These are phyloP conservation scores for Cyberlindnera americana DNA, from an alignment of 805 yeast species.

Conservation along the genomic window DNA sequence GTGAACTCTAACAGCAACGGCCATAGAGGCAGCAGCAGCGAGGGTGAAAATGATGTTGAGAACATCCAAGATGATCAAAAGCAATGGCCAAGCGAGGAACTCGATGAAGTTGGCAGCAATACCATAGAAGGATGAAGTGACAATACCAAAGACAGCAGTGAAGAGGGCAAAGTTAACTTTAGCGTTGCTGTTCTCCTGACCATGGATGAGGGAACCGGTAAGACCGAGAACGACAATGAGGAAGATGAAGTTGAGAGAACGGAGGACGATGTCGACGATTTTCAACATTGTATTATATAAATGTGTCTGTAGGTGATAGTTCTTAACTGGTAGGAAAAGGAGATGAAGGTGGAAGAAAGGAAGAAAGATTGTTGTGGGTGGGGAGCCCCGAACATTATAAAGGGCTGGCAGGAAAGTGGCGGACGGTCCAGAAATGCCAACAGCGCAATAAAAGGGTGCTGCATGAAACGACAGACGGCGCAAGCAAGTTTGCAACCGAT, in stretches of 20 bases:
- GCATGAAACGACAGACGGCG: slow-evolving; percentile 12
- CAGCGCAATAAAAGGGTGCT: slow-evolving; percentile 2
- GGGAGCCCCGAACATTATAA: slow-evolving; percentile 9
- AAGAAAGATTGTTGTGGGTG: slow-evolving; percentile 1
- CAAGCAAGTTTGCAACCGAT: slow-evolving; percentile 13
- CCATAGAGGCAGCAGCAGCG: slow-evolving; percentile 92
- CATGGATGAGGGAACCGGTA: slow-evolving; percentile 81
- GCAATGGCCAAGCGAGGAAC: slow-evolving; percentile 82
- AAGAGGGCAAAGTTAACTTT: slow-evolving; percentile 89
- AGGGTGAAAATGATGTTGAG: slow-evolving; percentile 88
- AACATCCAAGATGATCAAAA: slow-evolving; percentile 74
- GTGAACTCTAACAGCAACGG: slow-evolving; percentile 84
- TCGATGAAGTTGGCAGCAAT: slow-evolving; percentile 70
- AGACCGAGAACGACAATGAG: slow-evolving; percentile 80
- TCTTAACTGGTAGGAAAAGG: too few relatives aligned
- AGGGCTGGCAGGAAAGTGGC: slow-evolving; percentile 3
- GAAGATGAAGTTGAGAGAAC: slow-evolving; percentile 71
- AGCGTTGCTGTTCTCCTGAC: slow-evolving; percentile 51
- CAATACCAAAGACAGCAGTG: slow-evolving; percentile 80
- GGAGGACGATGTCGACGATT: slow-evolving; percentile 72
- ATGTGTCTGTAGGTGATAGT: too few relatives aligned
- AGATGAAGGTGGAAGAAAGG: background rate
- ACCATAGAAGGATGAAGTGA: slow-evolving; percentile 80
- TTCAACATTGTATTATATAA: slow-evolving; percentile 28
- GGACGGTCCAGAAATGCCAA: slow-evolving; percentile 11